These are phyloP conservation scores for Solanum neorickii DNA, from an alignment of 257 asterid species.

Conservation along the genomic window DNA sequence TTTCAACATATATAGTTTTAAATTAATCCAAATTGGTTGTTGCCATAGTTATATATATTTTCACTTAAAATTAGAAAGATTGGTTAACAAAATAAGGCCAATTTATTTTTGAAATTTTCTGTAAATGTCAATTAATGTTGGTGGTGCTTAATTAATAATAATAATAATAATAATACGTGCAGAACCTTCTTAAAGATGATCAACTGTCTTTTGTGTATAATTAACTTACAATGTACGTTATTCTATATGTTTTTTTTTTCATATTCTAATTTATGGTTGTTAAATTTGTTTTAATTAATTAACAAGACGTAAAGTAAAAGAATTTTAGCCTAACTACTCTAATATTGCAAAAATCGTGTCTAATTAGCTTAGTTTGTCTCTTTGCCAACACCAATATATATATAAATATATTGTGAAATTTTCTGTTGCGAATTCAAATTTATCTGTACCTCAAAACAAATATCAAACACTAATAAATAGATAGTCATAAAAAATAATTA, in stretches of 20 bases:
- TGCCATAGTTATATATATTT: neutral
- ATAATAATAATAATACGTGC: neutral
- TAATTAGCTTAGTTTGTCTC: neutral
- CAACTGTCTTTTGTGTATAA: neutral
- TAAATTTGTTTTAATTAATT: neutral
- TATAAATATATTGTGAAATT: too few species aligned
- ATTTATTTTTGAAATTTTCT: neutral
- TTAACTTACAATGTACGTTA: neutral
- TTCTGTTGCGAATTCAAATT: too few species aligned
- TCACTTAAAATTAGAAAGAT: neutral
- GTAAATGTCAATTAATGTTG: neutral
- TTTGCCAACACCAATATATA: neutral
- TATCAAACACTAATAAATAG: too few species aligned
- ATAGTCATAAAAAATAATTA: too few species aligned
- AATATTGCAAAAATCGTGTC: neutral
- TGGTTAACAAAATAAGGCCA: neutral
- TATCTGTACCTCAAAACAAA: accelerated
- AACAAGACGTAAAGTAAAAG: neutral
- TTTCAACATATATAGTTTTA: neutral
- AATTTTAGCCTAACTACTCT: neutral
- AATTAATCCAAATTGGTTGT: neutral
- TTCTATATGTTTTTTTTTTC: neutral
- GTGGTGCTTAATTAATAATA: neutral
- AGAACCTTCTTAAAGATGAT: neutral
- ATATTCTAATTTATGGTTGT: neutral